Conservation (phyloP, 257 asterid genomes). For the Handroanthus guayacan region DNA sequence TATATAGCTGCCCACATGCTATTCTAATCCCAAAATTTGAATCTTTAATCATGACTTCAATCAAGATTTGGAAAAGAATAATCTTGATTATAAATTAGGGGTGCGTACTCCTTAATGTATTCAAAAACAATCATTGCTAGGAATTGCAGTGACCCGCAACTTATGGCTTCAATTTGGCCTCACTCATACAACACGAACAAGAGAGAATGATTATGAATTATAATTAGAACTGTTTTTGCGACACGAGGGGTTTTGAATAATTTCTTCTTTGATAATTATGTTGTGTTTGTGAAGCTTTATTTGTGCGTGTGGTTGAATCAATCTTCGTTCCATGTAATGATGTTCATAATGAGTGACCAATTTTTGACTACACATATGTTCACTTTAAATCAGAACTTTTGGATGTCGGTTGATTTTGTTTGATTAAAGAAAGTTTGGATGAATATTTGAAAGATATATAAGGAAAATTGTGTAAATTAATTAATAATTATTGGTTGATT, state of each 20-base stretch:
- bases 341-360: constrained; percentile 16
- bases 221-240: constrained; percentile 33
- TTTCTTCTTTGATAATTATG: constrained; percentile 29
- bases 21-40: constrained; percentile 38
- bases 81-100: constrained; percentile 39
- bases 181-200: constrained; percentile 24
- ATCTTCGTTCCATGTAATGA: constrained; percentile 29
- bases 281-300: constrained; percentile 23
- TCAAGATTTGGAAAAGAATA: constrained; percentile 48
- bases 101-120: constrained; percentile 42
- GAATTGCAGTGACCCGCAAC: constrained; percentile 40
- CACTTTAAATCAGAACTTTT: no score
- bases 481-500: no score
- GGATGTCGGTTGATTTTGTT: no score
- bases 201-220: constrained; percentile 29
- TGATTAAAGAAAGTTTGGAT: no score
- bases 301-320: constrained; percentile 44
- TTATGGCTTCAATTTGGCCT: constrained; percentile 42
- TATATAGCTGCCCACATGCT: no score
- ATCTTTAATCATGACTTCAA: constrained; percentile 46
- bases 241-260: constrained; percentile 40
- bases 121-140: constrained; percentile 54
- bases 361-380: constrained; percentile 5
- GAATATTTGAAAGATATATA: no score
- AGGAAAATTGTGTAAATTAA: no score